A percentile compares a stretch with the other conserved stretches of the same genome.
These are phyloP conservation scores for Schwanniomyces polymorphus DNA, from an alignment of 805 yeast species.

Conservation along the genomic window DNA sequence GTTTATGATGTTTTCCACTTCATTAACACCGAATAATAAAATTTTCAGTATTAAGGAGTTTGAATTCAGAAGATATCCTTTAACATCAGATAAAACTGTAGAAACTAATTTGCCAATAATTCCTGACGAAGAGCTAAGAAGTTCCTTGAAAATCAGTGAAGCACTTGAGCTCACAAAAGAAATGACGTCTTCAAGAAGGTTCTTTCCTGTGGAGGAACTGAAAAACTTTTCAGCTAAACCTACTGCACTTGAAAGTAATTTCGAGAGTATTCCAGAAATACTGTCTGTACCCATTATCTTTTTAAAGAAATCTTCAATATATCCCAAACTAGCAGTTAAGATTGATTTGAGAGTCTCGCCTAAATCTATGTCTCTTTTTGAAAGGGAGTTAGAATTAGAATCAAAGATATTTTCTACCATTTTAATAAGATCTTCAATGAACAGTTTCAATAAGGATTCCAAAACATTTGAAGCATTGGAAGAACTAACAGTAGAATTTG, in stretches of 20 bases:
- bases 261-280: neutral
- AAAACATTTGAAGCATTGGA: neutral
- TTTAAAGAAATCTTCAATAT: constrained; percentile 11
- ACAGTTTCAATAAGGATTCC: neutral
- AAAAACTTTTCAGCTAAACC: neutral
- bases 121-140: neutral
- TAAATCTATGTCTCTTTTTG: neutral
- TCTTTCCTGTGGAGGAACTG: neutral
- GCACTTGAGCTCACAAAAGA: neutral
- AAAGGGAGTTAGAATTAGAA: neutral
- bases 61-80: neutral
- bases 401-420: neutral
- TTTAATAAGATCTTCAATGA: neutral
- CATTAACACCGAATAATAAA: neutral
- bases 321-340: neutral
- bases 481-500: neutral
- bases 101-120: neutral
- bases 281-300: neutral
- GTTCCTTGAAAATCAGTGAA: neutral
- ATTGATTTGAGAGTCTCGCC: neutral
- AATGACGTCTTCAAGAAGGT: neutral
- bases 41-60: neutral
- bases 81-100: neutral
- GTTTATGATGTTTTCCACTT: neutral
- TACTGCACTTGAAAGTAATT: neutral